Base-by-base conservation (phyloP, 2,329 filamentous ascomycete species). In the Neofusicoccum laricinum region DNA sequence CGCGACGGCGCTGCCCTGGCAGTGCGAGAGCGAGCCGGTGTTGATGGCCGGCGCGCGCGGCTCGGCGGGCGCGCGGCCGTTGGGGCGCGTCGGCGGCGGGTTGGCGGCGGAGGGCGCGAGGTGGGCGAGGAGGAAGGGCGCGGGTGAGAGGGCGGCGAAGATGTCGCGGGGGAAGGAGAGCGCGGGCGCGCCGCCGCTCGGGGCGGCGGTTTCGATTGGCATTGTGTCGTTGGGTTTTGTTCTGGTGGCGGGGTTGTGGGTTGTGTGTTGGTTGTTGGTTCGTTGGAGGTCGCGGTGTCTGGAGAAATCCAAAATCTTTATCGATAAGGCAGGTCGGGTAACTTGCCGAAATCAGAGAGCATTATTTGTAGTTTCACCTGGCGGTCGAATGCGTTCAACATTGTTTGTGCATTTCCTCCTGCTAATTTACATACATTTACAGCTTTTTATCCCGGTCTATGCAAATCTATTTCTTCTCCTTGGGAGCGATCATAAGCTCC, bases 401-500 rank as follows among this genome's bases (percentile, higher is more conserved):
- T 30, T 11, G 14, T 40, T 38, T 25, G 34, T 34, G 25, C 25
- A 32, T 58, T 43, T 59, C 11, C 36, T 36, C 30, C 46, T 59
- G 25, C 10, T 59, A 59, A 59, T 59, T 59, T 59, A 59, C 43
- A 34, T 46, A 43, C 25, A 49, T 38, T 40, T 61, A 61, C 58
- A 49, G 25, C 58, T 40, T 61, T 50, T 49, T 12, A 4, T 61
- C 43, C 21, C 7, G 4, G 7, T 38, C 46, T 49, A 30, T 41
- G 10, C n/a, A 49, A 49, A 48, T 41, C 25, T 81, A 84, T 75
- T 88, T 86, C 77, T 85, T 85, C 73, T 89, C 86, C 78, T 87
- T 89, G 55, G 94, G 94, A 66, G 89, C 89, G 74, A 99, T 85
- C 94, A 99, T 99, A 75, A 98, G 86, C 83, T 98, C 94, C 25